Base-by-base conservation (phyloP, 768 basidiomycete genomes). In the Boletellus sp. region DNA sequence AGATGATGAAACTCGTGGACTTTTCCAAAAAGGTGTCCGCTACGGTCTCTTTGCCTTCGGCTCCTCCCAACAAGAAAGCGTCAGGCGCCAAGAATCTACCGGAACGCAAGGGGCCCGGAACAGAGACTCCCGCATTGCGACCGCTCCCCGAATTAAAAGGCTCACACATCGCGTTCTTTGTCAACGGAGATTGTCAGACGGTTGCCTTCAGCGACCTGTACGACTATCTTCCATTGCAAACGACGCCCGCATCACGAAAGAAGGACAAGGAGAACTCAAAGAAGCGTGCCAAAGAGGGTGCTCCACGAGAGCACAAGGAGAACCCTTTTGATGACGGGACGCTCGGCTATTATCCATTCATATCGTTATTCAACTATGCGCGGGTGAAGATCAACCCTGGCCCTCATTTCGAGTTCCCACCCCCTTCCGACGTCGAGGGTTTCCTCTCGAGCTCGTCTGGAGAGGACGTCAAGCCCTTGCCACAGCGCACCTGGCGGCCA, bases 241-340 rank as follows among this genome's bases (percentile, higher is more conserved):
- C 78, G 42, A 78, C 82, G 11, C 74, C 78, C 3, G 77, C 75
- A 20, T 77, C 79, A 9, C 76, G 78, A 42, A 68, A 67, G 48
- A 88, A 87, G 64, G 78, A 77, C 8, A 82, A 83, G 59, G 82
- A 81, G 50, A 67, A 47, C 26, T 60, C 68, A 17, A 80, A 79
- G 62, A 84, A 79, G 59, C 76, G 78, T 33, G 70, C 75, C n/a
- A 78, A 79, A 48, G 80, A 83, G 62, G 83, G 81, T 43, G 81
- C 84, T 41, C 66, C 72, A 10, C 82, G 84, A 45, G 84, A 88
- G 59, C 85, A 87, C 63, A 78, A 78, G 51, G 87, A 90, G 69
- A 94, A 94, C 54, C 80, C 80, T 3, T 90, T 92, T 60, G 94
- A 99, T 65, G 96, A 99, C 65, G 96, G 95, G 17, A 84, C 87